These are phyloP conservation scores for Dactylellina parvicollis DNA, from an alignment of 2,329 filamentous ascomycete species.

Conservation along the genomic window DNA sequence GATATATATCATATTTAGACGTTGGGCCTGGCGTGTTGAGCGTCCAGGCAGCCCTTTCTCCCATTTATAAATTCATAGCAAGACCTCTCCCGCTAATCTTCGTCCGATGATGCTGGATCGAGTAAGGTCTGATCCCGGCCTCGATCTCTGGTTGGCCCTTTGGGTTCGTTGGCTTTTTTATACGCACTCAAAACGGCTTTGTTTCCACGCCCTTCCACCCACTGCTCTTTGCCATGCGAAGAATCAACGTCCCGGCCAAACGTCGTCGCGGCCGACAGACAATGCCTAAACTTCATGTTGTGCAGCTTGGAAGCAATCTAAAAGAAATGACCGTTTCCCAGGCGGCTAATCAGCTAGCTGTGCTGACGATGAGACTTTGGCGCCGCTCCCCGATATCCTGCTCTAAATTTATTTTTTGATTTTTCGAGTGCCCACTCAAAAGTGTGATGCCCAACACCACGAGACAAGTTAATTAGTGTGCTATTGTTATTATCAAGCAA, in stretches of 20 bases:
- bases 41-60: background rate
- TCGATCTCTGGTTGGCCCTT: background rate
- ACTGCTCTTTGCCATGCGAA: constrained; percentile 6
- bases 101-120: constrained; percentile 24
- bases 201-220: constrained; percentile 33
- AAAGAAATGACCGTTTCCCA: background rate
- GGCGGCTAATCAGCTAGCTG: background rate
- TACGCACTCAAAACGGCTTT: background rate
- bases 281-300: background rate
- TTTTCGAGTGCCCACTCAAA: constrained; percentile 15
- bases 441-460: constrained; percentile 23
- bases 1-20: no score
- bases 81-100: background rate
- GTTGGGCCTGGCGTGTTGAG: no score
- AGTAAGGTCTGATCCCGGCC: constrained; percentile 8
- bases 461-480: constrained; percentile 15
- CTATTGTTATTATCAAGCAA: constrained; percentile 21
- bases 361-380: background rate
- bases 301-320: background rate
- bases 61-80: background rate
- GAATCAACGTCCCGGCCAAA: no score
- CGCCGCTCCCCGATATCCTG: background rate
- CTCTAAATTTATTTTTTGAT: constrained; percentile 16
- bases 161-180: constrained; percentile 27
- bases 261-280: background rate